Evolutionary conservation across 2,329 filamentous ascomycete genomes (phyloP).

Genomic region (Lomentospora prolificans): DNA sequence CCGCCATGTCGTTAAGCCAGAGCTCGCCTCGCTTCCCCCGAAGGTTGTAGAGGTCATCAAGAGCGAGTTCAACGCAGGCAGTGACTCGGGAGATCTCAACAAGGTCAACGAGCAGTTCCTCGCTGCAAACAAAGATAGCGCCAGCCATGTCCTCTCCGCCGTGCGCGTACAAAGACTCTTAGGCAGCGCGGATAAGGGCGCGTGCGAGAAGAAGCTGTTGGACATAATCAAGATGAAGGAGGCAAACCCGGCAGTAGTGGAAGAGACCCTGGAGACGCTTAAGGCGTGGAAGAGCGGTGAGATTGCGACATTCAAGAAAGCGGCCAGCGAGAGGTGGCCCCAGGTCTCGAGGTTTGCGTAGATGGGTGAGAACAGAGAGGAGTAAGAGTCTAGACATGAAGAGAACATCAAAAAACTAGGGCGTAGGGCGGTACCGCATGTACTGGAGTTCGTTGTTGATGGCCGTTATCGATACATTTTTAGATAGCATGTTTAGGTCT

Average conservation of each 20-base stretch:
- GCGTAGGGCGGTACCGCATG: neutral
- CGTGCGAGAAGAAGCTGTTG: slow-evolving; percentile 53
- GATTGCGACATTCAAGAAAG: slow-evolving; percentile 36
- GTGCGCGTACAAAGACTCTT: slow-evolving; percentile 51
- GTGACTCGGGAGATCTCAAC: slow-evolving; percentile 44
- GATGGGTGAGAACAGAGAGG: neutral
- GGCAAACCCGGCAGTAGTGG: slow-evolving; percentile 46
- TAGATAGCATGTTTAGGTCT: neutral
- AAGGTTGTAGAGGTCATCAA: slow-evolving; percentile 62
- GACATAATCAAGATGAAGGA: slow-evolving; percentile 42
- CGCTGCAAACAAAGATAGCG: slow-evolving; percentile 50
- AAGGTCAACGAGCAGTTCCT: slow-evolving; percentile 60
- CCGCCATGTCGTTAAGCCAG: slow-evolving; percentile 48
- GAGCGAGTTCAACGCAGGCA: slow-evolving; percentile 41
- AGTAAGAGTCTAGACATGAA: slow-evolving; percentile 5
- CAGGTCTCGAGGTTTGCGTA: slow-evolving; percentile 36
- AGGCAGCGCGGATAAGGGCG: slow-evolving; percentile 39
- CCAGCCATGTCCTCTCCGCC: slow-evolving; percentile 52
- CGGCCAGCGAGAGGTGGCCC: slow-evolving; percentile 40
- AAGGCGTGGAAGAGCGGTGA: slow-evolving; percentile 40
- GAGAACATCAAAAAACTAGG: neutral
- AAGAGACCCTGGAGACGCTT: slow-evolving; percentile 32
- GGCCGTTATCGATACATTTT: neutral
- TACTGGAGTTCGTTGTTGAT: slow-evolving; percentile 1
- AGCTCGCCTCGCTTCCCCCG: slow-evolving; percentile 48